A percentile compares a stretch with the other conserved stretches of the same genome.
Evolutionary conservation across 2,329 filamentous ascomycete genomes (phyloP).

Genomic region (Penicillium sp.): DNA sequence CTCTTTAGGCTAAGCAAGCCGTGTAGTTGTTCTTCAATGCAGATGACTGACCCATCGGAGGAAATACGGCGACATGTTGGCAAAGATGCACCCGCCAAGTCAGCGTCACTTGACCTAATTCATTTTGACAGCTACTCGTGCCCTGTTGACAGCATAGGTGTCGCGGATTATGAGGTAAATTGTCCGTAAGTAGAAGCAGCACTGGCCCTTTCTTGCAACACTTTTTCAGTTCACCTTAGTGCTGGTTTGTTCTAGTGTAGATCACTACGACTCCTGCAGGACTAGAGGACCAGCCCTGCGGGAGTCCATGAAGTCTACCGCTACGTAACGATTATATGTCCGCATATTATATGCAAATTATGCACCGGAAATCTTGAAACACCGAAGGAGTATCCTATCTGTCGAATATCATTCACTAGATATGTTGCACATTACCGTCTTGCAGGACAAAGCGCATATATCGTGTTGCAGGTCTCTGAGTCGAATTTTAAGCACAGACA

Average conservation of each 20-base stretch:
- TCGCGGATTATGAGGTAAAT: not conserved
- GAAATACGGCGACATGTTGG: not conserved
- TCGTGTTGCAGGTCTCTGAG: no score
- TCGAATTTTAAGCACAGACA: no score
- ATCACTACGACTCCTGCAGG: not conserved
- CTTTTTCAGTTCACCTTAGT: not conserved
- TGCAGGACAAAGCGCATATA: no score
- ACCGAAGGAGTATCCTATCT: no score
- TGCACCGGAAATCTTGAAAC: no score
- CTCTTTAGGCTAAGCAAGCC: not conserved
- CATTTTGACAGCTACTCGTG: not conserved
- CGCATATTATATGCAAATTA: no score
- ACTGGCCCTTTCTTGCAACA: not conserved
- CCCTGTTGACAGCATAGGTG: not conserved
- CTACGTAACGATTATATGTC: no score
- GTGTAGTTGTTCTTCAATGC: not conserved
- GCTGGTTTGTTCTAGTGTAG: not conserved
- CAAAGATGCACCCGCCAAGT: not conserved
- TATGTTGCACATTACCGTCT: no score
- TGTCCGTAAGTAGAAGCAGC: not conserved
- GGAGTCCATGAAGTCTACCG: no score
- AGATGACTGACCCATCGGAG: not conserved
- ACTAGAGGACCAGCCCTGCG: no score
- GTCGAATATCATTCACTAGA: no score
- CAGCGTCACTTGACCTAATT: not conserved